Percentiles rank a stretch among this genome's conserved stretches.
Conservation (phyloP, 2,329 filamentous ascomycete genomes). For the Clonostachys sp. region DNA sequence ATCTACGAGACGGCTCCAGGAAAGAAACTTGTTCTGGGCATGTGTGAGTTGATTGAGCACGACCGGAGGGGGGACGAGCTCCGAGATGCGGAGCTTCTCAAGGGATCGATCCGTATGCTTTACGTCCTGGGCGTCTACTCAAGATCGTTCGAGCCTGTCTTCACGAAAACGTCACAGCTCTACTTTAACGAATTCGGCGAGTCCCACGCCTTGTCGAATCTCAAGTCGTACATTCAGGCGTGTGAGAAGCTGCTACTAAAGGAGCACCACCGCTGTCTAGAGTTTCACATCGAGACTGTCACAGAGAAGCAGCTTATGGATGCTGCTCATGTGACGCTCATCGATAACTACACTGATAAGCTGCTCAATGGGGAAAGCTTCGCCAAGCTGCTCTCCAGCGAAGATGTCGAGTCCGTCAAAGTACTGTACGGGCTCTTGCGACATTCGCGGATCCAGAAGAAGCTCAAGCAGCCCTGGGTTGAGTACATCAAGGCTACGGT, state of each 20-base stretch:
- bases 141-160: constrained; percentile 71
- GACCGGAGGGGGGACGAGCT: constrained; percentile 58
- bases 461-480: constrained; percentile 69
- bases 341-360: constrained; percentile 62
- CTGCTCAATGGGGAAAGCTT: constrained; percentile 65
- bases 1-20: constrained; percentile 13
- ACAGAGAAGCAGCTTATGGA: constrained; percentile 75
- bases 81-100: constrained; percentile 63
- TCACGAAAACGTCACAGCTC: constrained; percentile 61
- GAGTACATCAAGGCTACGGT: constrained; percentile 76
- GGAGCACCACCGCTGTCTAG: constrained; percentile 74
- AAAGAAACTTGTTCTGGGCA: constrained; percentile 36
- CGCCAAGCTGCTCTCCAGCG: constrained; percentile 66
- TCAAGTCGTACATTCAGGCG: constrained; percentile 72
- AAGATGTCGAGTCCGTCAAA: constrained; percentile 66
- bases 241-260: constrained; percentile 64
- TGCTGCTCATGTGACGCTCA: constrained; percentile 67
- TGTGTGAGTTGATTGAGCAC: constrained; percentile 70
- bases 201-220: constrained; percentile 53
- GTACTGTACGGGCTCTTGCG: constrained; percentile 75
- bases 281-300: constrained; percentile 75
- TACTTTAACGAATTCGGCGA: constrained; percentile 71
- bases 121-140: constrained; percentile 81
- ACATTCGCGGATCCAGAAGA: constrained; percentile 64
- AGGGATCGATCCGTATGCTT: constrained; percentile 74